Base-by-base conservation (phyloP, 345 rosid genomes). In the Moricandia moricandioides region DNA sequence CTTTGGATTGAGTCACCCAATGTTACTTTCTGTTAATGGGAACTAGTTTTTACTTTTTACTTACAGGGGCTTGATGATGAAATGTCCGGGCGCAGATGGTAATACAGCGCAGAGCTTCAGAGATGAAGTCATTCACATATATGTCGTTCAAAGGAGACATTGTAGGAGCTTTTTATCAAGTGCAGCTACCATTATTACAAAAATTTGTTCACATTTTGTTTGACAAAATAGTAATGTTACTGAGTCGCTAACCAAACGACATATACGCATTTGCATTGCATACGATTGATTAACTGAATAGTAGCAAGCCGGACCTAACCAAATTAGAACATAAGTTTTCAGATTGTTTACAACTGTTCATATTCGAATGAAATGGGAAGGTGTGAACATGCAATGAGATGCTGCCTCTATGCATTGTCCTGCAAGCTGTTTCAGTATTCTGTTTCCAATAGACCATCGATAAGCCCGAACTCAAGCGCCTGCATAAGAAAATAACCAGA, bases 381-480 rank as follows among this genome's bases (percentile, higher is more conserved):
- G 64, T 59, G 49, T 1, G 70, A 78, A 39, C 73, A 72, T 61
- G 65, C 65, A 10, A 13, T 52, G 65, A 58, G n/a, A n/a, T n/a
- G 58, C 31, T 45, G 69, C 34, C 30, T 31, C 4, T 52, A 63
- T 49, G 69, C 64, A 66, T 13, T 39, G 21, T 16, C 59, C 7
- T 60, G 60, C 29, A 26, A 16, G 57, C 49, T 61, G 52, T 11
- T 72, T 84, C 84, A 91, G 72, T 87, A 88, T 37, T 85, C 90
- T 6, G 98, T 93, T 84, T 91, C 97, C 72, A 91, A 66, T 51
- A 91, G 68, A 18, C 92, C 93, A 69, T 93, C 98, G 1, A 93
- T 83, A 47, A 91, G 88, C 21, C 96, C 96, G 24, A 88, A 91
- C 70, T 93, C 96, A 89, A 93, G 84, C 14, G 96, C 94, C 97